Conservation (phyloP, 2,329 filamentous ascomycete genomes). For the Diaporthe longicolla region DNA sequence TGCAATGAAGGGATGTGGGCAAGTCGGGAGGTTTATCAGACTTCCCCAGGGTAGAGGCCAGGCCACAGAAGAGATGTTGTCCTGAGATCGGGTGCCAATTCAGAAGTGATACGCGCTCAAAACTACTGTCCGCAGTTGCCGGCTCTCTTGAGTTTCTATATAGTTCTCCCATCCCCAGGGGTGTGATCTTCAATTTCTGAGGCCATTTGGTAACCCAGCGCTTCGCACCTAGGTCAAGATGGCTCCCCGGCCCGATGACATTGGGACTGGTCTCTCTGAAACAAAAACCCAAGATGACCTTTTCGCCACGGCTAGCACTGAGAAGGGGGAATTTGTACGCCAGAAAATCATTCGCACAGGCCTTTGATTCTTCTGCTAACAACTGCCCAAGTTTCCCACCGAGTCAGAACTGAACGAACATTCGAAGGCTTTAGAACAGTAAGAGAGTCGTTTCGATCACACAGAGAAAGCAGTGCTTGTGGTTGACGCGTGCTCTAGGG, state of each 20-base stretch:
- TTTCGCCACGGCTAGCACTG: conserved; percentile 13
- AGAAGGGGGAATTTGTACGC: conserved; percentile 8
- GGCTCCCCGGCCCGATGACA: conserved; percentile 6
- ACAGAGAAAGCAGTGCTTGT: not conserved
- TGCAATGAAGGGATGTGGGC: not conserved
- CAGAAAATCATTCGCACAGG: rapidly evolving
- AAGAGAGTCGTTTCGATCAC: not conserved
- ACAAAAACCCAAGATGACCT: conserved; percentile 4
- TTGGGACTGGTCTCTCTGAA: not conserved
- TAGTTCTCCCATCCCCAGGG: not conserved
- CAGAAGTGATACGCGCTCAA: not conserved
- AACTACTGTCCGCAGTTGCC: not conserved
- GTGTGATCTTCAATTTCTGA: no score
- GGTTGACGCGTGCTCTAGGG: not conserved
- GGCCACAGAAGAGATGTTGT: not conserved
- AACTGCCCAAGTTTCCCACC: not conserved
- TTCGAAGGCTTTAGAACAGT: conserved; percentile 18
- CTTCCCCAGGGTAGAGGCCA: not conserved
- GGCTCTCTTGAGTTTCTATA: not conserved
- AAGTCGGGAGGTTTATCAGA: not conserved
- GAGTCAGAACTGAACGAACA: conserved; percentile 13
- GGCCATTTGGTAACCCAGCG: not conserved
- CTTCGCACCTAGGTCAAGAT: not conserved
- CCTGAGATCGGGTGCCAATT: no score
- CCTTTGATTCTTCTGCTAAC: not conserved